phyloP scores from a whole-genome alignment of 495 filamentous ascomycete genomes.

The Penicillium pancosmium region DNA sequence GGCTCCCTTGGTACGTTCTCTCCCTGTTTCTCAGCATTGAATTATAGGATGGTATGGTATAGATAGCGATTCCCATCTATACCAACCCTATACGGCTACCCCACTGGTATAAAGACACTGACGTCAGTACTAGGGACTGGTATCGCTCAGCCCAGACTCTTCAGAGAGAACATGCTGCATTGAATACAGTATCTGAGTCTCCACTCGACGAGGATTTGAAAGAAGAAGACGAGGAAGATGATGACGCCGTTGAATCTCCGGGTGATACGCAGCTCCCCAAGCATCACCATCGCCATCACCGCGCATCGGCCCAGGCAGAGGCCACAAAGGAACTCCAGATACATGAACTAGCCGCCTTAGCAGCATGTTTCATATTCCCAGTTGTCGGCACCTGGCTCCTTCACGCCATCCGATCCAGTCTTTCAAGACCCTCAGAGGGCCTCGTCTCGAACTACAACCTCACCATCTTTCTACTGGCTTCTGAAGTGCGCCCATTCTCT shows the following conservation, averaged over 20 bases:
- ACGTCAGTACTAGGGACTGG: constrained; percentile 68
- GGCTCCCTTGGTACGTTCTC: constrained; percentile 78
- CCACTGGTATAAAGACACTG: not conserved
- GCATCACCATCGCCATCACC: constrained; percentile 4
- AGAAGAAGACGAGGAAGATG: constrained; percentile 29
- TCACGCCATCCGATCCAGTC: constrained; percentile 70
- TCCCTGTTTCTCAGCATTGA: not conserved
- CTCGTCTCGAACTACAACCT: constrained; percentile 91
- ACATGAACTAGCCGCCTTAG: constrained; percentile 73
- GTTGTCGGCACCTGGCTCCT: constrained; percentile 76
- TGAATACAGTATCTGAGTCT: constrained; percentile 46
- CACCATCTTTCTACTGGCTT: constrained; percentile 87
- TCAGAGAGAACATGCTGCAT: constrained; percentile 49
- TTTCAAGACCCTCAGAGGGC: constrained; percentile 82
- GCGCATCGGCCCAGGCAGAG: constrained; percentile 13
- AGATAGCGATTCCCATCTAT: not conserved
- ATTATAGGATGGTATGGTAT: no score
- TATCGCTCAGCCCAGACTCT: constrained; percentile 78
- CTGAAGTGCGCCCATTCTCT: constrained; percentile 78
- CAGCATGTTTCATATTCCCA: constrained; percentile 79
- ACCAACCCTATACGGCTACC: not conserved
- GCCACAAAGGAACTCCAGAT: constrained; percentile 68
- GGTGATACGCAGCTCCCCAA: not conserved
- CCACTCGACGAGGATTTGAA: constrained; percentile 38
- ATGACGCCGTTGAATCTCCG: constrained; percentile 13